These are phyloP conservation scores for Prunella vulgaris DNA, from an alignment of 257 asterid genomes.

Conservation along the genomic window DNA sequence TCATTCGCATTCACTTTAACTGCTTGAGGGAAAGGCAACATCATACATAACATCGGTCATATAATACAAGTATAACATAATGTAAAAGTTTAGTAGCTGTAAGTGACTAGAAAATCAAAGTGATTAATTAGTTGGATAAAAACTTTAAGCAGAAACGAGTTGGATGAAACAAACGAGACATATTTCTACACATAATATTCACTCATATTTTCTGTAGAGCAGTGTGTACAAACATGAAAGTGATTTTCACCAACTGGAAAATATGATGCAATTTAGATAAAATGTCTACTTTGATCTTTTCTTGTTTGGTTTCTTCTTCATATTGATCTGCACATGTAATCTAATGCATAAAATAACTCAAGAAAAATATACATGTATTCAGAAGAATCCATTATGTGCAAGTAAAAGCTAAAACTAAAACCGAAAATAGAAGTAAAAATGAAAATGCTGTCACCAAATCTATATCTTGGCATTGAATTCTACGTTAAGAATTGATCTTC, in stretches of 20 bases:
- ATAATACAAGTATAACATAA: neutral
- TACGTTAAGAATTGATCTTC: neutral
- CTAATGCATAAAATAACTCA: neutral
- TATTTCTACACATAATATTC: neutral
- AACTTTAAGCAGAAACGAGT: no score
- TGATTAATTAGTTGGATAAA: neutral
- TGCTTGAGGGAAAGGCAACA: conserved; percentile 13
- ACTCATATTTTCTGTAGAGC: neutral
- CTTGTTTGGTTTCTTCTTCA: neutral
- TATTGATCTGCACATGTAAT: neutral
- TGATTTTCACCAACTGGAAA: neutral
- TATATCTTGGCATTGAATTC: neutral
- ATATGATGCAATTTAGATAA: neutral
- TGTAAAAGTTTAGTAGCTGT: neutral
- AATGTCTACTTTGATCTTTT: neutral
- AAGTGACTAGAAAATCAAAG: neutral
- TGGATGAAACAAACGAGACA: neutral
- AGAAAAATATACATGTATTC: neutral
- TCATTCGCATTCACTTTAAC: conserved; percentile 16
- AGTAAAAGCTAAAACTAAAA: conserved; percentile 1
- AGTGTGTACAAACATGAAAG: neutral
- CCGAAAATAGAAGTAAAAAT: neutral
- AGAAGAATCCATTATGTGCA: neutral
- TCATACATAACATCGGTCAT: neutral
- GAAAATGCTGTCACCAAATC: neutral